These are phyloP conservation scores for Geotrichum klebahnii DNA, from an alignment of 1,139 yeast species.

Conservation along the genomic window DNA sequence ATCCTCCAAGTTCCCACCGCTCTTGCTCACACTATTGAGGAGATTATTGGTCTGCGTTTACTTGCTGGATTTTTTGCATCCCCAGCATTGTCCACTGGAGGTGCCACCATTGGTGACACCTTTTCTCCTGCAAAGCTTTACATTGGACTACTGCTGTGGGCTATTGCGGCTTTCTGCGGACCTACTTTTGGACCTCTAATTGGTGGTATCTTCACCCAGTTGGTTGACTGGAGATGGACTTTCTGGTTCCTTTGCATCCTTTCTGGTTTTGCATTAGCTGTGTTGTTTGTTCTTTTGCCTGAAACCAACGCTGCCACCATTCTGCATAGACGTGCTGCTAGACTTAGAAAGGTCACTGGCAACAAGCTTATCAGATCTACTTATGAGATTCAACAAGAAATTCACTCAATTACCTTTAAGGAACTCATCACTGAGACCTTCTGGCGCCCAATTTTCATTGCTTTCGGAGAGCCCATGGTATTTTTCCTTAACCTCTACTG, in stretches of 20 bases:
- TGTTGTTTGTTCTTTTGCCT: constrained; percentile 44
- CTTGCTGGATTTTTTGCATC: constrained; percentile 76
- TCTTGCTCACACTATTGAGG: constrained; percentile 48
- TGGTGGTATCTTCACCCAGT: constrained; percentile 51
- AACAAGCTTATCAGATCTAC: constrained; percentile 39
- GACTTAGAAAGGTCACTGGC: constrained; percentile 49
- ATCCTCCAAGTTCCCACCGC: constrained; percentile 51
- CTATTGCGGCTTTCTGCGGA: constrained; percentile 53
- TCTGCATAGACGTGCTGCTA: constrained; percentile 46
- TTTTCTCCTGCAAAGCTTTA: constrained; percentile 25
- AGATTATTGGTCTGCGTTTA: constrained; percentile 60
- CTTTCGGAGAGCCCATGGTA: constrained; percentile 40
- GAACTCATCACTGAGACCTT: constrained; percentile 43
- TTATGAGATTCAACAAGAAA: constrained; percentile 41
- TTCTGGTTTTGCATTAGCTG: constrained; percentile 40
- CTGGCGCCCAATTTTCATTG: constrained; percentile 45
- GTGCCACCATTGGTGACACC: constrained; percentile 73
- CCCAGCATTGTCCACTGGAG: constrained; percentile 82
- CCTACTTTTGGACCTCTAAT: constrained; percentile 64
- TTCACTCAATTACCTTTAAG: constrained; percentile 13
- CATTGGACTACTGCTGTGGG: constrained; percentile 49
- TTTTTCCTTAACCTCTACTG: constrained; percentile 45
- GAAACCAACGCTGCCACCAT: constrained; percentile 51
- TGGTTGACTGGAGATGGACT: constrained; percentile 41
- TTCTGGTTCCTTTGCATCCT: constrained; percentile 47